Evolutionary conservation across 1,139 yeast genomes (phyloP), one percentile per base, ranked within the genome.

Genomic region (Eremothecium sinecaudum): DNA sequence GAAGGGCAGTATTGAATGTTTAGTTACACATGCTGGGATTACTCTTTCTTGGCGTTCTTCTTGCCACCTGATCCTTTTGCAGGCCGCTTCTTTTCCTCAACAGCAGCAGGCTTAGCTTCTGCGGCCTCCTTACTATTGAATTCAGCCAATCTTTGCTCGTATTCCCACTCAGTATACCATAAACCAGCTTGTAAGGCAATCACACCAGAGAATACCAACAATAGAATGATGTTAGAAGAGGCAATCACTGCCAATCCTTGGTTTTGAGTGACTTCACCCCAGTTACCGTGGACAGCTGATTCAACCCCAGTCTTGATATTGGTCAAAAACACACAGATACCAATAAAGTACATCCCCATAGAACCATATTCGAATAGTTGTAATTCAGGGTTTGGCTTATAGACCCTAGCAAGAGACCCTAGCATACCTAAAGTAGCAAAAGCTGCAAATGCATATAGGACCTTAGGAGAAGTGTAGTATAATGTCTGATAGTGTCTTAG

Each of bases 181-280:
- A 90, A 73, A 16, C 97, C 97, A 33, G 72, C 76, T 64, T 90
- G 97, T 46, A 90, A 69, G 10, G 82, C 69, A 37, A 86, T 62
- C 14, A 86, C 83, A 42, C 96, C 97, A 18, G 75, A 53, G 38
- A 87, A 66, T 13, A 80, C 68, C 40, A 84, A 59, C 14, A 80
- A 73, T 44, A 82, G 67, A 67, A 90, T 79, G 31, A 81, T 72
- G 59, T 79, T 79, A 28, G 93, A 77, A 4, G 97, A 96, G 28
- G 93, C 95, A 57, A 90, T 74, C 28, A 90, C 95, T 47, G 83
- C 83, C 50, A 90, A 63, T 16, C 97, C 97, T 18, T 94, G 84
- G 42, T 68, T 66, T 57, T 71, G 75, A 50, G 82, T 84, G 35
- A 90, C 94, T 36, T 90, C 97, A 43, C 95, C 97, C 96, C 97